These are phyloP conservation scores for Phaeoacremonium minimum DNA, from an alignment of 2,329 filamentous ascomycete species.

Conservation along the genomic window DNA sequence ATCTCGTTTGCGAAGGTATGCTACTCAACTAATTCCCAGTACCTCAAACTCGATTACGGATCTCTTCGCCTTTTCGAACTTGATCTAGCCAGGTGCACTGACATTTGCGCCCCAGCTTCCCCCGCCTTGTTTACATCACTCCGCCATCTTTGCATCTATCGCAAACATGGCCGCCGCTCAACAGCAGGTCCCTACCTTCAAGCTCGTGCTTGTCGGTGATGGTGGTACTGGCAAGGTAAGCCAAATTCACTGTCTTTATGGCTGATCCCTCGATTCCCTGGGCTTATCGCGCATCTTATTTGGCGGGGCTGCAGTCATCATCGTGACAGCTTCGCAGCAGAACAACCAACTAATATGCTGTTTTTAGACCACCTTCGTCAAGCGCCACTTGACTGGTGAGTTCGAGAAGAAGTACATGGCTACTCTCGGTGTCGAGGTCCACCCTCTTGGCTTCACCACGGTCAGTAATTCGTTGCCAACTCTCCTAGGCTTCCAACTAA, in stretches of 20 bases:
- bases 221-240: slow-evolving; percentile 98
- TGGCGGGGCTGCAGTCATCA: slow-evolving; percentile 5
- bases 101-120: slow-evolving; percentile 22
- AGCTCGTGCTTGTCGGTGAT: slow-evolving; percentile 99
- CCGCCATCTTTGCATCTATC: slow-evolving; percentile 17
- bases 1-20: too few relatives aligned
- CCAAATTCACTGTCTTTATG: slow-evolving; percentile 13
- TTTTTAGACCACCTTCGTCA: slow-evolving; percentile 94
- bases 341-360: slow-evolving; percentile 13
- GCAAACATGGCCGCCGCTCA: slow-evolving; percentile 63
- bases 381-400: slow-evolving; percentile 99
- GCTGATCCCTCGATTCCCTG: too few relatives aligned
- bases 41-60: too few relatives aligned
- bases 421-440: slow-evolving; percentile 98
- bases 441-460: slow-evolving; percentile 96
- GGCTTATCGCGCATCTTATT: slow-evolving; percentile 9
- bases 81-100: too few relatives aligned
- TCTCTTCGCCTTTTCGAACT: too few relatives aligned
- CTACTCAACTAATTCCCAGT: too few relatives aligned
- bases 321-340: background rate
- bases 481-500: too few relatives aligned
- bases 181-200: slow-evolving; percentile 75
- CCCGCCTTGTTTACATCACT: slow-evolving; percentile 39
- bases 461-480: too few relatives aligned
- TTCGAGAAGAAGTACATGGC: slow-evolving; percentile 99